Base-by-base conservation (phyloP, 441 rosid species). In the Viola pubescens region DNA sequence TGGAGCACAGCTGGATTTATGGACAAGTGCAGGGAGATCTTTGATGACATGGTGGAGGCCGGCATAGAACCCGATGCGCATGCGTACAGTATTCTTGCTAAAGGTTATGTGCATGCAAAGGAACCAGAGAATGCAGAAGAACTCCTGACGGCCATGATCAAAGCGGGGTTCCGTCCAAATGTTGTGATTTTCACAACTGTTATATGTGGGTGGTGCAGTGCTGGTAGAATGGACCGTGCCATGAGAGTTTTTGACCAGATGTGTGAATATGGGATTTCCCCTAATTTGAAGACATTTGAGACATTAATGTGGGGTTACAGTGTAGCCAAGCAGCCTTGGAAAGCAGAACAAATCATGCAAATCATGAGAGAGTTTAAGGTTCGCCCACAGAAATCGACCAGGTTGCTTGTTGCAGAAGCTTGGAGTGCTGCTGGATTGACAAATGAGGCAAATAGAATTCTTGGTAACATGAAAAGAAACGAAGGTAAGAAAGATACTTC, bases 241-340 rank as follows among this genome's bases (percentile, higher is more conserved):
- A 68, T 76, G 73, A 76, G 70, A 52, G 70, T 82, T 48, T 84
- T 75, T 48, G 69, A 81, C 65, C 83, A 76, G 63, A 92, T 92
- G 97, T 64, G 82, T 54, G 77, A 80, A 59, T 56, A 53, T 0
- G 82, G 89, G 37, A 52, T 86, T 51, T 73, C 75, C 49, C 92
- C 97, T 7, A 92, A 84, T 73, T 70, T 82, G 80, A 83, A 86
- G 61, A 84, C 97, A 44, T 92, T 78, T 9, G 95, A 92, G 77
- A 92, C 98, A 40, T 70, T 92, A 45, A 84, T 92, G 56, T 92
- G 97, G 97, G 98, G 96, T 56, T 87, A 63, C 48, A 96, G 92
- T 58, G 97, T 89, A 74, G 87, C 84, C 4, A 89, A 77, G 49
- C 96, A 83, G 63, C 98, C 98, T 2, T 70, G 88, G 88, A 79